Evolutionary conservation across 495 filamentous ascomycete genomes (phyloP), one percentile per base, ranked within the genome.

Genomic region (Astrothelium subdiscretum): DNA sequence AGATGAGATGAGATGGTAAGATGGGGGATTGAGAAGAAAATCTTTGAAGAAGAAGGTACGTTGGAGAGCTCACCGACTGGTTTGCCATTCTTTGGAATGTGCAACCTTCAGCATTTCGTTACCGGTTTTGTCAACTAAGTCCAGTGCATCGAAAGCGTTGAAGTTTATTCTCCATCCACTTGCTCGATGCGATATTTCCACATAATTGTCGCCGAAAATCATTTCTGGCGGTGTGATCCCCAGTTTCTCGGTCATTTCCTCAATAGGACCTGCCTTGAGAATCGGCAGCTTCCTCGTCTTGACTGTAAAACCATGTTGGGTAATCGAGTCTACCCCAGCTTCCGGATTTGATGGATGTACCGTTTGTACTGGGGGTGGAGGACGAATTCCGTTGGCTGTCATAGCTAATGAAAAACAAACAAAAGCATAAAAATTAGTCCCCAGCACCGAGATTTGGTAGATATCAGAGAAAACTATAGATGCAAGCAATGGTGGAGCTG

Each of bases 161-260:
- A 98, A 98, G 15, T 77, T 70, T 59, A 97, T 80, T 3, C 76
- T 73, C 89, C 91, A 97, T 8, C 84, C 83, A 62, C 78, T 83
- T 22, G 77, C 77, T 24, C 75, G 60, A 73, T 97, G 90, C 61
- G 84, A 79, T 27, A 98, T 80, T 2, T 78, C 72, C 27, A 95
- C 85, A 32, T 83, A 77, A 74, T 98, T 98, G 76, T 98, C 91
- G 32, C 94, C 94, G 68, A 98, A 98, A 38, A 98, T 98, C 94
- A 98, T 98, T 75, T 98, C 94, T 1, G 95, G 94, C 6, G 90
- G 85, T 13, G 91, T 80, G 73, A 98, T 95, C 15, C 85, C 85
- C 13, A 98, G 81, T 54, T 82, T 81, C 59, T 79, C 74, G 20
- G 83, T 85, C 84, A 98, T 89, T 43, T 84, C 82, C 69, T 96